Conservation (phyloP, 2,329 filamentous ascomycete species). For the Diaporthe helianthi region DNA sequence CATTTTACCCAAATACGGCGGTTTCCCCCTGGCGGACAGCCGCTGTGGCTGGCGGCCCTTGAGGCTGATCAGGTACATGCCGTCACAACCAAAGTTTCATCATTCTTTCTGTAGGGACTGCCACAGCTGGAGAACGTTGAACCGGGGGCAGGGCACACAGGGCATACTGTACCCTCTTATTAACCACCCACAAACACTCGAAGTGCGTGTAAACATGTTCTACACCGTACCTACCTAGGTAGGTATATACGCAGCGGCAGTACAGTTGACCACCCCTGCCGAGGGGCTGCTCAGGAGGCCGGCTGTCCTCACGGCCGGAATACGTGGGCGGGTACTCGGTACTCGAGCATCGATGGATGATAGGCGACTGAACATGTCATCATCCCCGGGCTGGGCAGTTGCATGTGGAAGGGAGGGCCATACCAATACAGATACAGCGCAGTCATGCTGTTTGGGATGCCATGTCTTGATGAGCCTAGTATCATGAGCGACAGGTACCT, state of each 20-base stretch:
- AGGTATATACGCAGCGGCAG: too few species aligned
- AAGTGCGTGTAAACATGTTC: not conserved
- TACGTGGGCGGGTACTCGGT: conserved; percentile 15
- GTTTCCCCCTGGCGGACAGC: conserved; percentile 6
- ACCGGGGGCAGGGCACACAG: conserved; percentile 19
- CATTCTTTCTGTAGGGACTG: conserved; percentile 14
- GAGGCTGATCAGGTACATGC: conserved; percentile 32
- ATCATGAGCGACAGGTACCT: conserved; percentile 16
- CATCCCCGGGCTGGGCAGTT: conserved; percentile 8
- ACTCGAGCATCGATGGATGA: too few species aligned
- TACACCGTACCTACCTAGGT: too few species aligned
- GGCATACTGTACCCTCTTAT: not conserved
- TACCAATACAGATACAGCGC: not conserved
- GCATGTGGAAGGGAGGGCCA: too few species aligned
- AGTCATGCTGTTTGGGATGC: conserved; percentile 9
- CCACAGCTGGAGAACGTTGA: not conserved
- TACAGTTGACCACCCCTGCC: not conserved
- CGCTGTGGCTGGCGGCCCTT: conserved; percentile 17
- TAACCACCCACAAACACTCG: too few species aligned
- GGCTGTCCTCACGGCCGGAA: conserved; percentile 13
- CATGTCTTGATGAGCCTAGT: conserved; percentile 5
- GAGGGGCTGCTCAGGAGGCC: conserved; percentile 11
- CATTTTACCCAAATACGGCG: too few species aligned
- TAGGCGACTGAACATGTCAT: conserved; percentile 18
- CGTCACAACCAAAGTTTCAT: conserved; percentile 33